Evolutionary conservation across 2,329 filamentous ascomycete species (phyloP).

Genomic region (Venturia oleaginea): DNA sequence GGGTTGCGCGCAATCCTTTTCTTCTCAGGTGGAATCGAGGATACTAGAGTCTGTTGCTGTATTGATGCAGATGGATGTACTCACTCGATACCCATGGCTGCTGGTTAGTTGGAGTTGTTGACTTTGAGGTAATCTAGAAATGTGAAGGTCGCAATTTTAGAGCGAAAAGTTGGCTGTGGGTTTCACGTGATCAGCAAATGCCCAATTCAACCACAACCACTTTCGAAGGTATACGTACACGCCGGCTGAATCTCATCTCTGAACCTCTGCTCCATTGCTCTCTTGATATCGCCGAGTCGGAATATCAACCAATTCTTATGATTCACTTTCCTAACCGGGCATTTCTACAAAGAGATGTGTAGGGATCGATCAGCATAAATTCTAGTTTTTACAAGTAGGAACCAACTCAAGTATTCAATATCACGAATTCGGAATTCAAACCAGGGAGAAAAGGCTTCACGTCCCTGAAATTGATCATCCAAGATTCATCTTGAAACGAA

Average conservation of each 20-base stretch:
- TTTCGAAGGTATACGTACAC: too few species aligned
- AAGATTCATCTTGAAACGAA: neutral
- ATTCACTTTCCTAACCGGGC: too few species aligned
- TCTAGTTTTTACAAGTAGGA: neutral
- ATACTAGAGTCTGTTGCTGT: neutral
- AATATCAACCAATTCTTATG: too few species aligned
- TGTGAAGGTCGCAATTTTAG: neutral
- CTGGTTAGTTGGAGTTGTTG: conserved; percentile 9
- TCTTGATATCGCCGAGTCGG: too few species aligned
- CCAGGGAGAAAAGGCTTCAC: too few species aligned
- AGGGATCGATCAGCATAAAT: neutral
- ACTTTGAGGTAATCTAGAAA: neutral
- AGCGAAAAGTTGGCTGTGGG: neutral
- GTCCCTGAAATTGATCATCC: neutral
- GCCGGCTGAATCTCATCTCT: too few species aligned
- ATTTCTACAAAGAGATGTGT: too few species aligned
- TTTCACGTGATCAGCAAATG: neutral
- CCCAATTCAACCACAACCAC: too few species aligned
- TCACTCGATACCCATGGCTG: conserved; percentile 14
- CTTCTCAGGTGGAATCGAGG: neutral
- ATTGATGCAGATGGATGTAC: neutral
- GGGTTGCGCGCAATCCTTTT: neutral
- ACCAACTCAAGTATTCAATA: neutral
- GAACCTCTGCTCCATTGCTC: too few species aligned
- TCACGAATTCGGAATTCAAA: too few species aligned